Percentiles rank a stretch among this genome's conserved stretches.
Evolutionary conservation across 1,284 basidiomycete genomes (phyloP).

Genomic region (Cronartium quercuum): DNA sequence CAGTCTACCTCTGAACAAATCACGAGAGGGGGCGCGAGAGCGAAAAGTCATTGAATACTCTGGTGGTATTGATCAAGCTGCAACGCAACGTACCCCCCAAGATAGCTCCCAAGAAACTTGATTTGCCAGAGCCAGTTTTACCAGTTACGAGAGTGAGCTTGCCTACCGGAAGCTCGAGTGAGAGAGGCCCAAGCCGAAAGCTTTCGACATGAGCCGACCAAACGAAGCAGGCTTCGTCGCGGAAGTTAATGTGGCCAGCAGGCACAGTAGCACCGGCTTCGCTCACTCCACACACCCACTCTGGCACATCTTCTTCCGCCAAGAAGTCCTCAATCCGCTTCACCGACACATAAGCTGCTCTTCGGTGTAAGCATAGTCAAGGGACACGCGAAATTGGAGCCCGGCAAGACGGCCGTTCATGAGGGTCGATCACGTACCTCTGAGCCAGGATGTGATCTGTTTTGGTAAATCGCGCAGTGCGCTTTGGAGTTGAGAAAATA

Average conservation of each 20-base stretch:
- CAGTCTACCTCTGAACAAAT: constrained; percentile 29
- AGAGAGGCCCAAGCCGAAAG: constrained; percentile 24
- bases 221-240: constrained; percentile 52
- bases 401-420: not conserved
- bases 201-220: constrained; percentile 51
- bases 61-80: not conserved
- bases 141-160: constrained; percentile 33
- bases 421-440: constrained; percentile 7
- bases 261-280: constrained; percentile 18
- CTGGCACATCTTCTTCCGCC: constrained; percentile 33
- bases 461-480: constrained; percentile 26
- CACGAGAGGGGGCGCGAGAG: not conserved
- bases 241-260: not conserved
- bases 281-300: constrained; percentile 21
- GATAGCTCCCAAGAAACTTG: constrained; percentile 34
- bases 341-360: constrained; percentile 48
- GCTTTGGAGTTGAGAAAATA: constrained; percentile 55
- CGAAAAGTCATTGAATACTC: not conserved
- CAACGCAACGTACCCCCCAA: constrained; percentile 11
- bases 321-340: constrained; percentile 37
- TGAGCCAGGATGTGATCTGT: constrained; percentile 36
- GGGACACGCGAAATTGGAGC: not conserved
- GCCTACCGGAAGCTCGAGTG: constrained; percentile 22
- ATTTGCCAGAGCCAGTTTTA: constrained; percentile 38
- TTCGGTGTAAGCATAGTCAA: not conserved